Percentiles rank a stretch among this genome's conserved stretches.
Evolutionary conservation across 116 monocot species (phyloP).

Genomic region (Dioscorea cayenensis): DNA sequence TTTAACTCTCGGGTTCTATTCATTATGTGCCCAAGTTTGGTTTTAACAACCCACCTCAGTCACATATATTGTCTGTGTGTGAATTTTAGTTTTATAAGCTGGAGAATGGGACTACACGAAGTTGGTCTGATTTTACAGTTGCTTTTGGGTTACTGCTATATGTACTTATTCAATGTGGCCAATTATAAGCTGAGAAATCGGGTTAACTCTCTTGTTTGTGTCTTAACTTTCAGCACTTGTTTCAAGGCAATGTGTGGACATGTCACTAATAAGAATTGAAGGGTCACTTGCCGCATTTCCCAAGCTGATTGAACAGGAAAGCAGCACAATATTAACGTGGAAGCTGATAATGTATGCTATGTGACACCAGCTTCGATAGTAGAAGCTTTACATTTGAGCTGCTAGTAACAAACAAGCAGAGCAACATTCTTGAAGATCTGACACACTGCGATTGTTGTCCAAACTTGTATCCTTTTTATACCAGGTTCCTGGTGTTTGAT

Average conservation of each 20-base stretch:
- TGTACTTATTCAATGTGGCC: background rate
- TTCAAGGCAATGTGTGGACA: constrained; percentile 97
- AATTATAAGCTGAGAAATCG: background rate
- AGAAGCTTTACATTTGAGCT: constrained; percentile 74
- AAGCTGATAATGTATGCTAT: constrained; percentile 98
- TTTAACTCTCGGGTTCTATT: too few species aligned
- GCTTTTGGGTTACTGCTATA: background rate
- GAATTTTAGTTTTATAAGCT: too few species aligned
- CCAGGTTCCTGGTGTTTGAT: background rate
- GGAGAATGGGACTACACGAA: too few species aligned
- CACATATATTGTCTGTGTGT: too few species aligned
- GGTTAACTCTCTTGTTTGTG: background rate
- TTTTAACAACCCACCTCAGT: too few species aligned
- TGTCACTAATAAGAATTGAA: constrained; percentile 95
- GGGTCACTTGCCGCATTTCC: constrained; percentile 98
- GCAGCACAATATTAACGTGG: constrained; percentile 95
- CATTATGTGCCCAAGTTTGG: too few species aligned
- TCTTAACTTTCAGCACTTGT: constrained; percentile 69
- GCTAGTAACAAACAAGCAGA: constrained; percentile 96
- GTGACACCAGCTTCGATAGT: constrained; percentile 99
- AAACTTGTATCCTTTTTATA: constrained; percentile 72
- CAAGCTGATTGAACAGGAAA: constrained; percentile 88
- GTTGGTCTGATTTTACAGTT: too few species aligned
- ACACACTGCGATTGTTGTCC: constrained; percentile 72
- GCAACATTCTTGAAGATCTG: constrained; percentile 99